Percentiles rank a stretch among this genome's conserved stretches.
phyloP scores from a whole-genome alignment of 2,329 filamentous ascomycete genomes.

The Metarhizium guizhouense region DNA sequence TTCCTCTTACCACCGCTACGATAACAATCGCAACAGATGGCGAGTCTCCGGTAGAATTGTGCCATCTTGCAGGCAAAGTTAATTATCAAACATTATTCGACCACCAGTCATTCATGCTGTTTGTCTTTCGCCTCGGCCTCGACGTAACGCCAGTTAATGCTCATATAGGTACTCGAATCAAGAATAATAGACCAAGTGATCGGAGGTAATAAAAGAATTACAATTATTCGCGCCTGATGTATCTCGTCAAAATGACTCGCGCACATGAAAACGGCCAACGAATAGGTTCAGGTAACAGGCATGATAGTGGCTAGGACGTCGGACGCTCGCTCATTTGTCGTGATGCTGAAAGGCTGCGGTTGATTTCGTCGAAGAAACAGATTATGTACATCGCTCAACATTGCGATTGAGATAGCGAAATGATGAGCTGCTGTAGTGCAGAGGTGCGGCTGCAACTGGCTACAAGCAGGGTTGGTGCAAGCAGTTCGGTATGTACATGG shows the following conservation, averaged over 20 bases:
- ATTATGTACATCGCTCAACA: slow-evolving; percentile 11
- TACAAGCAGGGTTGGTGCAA: background rate
- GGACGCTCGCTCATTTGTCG: slow-evolving; percentile 6
- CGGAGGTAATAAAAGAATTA: slow-evolving; percentile 8
- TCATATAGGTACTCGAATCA: slow-evolving; percentile 7
- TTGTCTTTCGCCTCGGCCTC: background rate
- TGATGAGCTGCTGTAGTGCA: background rate
- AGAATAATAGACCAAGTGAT: slow-evolving; percentile 3
- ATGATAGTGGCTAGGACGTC: background rate
- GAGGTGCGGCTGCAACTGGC: background rate
- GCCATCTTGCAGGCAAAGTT: background rate
- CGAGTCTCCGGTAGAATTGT: background rate
- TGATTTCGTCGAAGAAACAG: slow-evolving; percentile 2
- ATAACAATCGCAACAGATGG: background rate
- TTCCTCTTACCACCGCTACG: background rate
- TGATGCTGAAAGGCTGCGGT: slow-evolving; percentile 3
- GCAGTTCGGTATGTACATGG: slow-evolving; percentile 4
- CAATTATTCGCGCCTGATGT: slow-evolving; percentile 9
- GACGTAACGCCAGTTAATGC: background rate
- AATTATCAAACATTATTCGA: slow-evolving; percentile 1
- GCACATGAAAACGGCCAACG: slow-evolving; percentile 2
- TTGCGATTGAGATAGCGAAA: slow-evolving; percentile 4
- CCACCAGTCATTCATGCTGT: background rate
- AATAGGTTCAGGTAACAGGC: background rate
- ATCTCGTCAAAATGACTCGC: slow-evolving; percentile 5